A percentile compares a stretch with the other conserved stretches of the same genome.
Evolutionary conservation across 2,329 filamentous ascomycete genomes (phyloP).

Genomic region (Paecilomyces fulvus): DNA sequence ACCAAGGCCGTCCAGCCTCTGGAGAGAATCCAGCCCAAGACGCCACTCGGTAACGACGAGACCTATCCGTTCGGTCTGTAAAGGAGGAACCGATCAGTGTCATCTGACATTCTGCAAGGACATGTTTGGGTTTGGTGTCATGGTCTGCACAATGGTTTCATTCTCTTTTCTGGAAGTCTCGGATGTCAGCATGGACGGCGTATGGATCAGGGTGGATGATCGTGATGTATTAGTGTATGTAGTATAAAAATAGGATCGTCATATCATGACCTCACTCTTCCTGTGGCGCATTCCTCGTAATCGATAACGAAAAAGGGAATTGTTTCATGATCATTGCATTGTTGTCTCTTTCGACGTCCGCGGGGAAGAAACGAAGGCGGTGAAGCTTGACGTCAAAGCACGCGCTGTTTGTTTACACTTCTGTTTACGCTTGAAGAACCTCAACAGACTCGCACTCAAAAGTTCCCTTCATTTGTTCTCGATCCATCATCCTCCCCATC

Average conservation of each 20-base stretch:
- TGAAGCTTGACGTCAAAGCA: background rate
- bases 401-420: background rate
- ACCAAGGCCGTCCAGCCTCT: slow-evolving; percentile 38
- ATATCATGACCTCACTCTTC: background rate
- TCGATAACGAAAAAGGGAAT: background rate
- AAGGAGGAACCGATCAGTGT: background rate
- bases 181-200: background rate
- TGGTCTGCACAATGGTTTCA: background rate
- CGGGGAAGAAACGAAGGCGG: background rate
- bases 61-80: slow-evolving; percentile 47
- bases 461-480: background rate
- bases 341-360: background rate
- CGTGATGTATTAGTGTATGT: background rate
- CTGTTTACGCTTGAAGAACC: background rate
- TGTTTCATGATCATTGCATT: background rate
- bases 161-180: background rate
- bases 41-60: slow-evolving; percentile 35
- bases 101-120: background rate
- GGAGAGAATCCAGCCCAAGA: slow-evolving; percentile 38
- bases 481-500: background rate
- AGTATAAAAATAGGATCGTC: background rate
- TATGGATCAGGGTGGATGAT: background rate
- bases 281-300: background rate
- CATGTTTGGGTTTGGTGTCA: background rate
- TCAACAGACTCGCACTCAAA: background rate